Base-by-base conservation (phyloP, 805 yeast species). In the Priceomyces fermenticarens region DNA sequence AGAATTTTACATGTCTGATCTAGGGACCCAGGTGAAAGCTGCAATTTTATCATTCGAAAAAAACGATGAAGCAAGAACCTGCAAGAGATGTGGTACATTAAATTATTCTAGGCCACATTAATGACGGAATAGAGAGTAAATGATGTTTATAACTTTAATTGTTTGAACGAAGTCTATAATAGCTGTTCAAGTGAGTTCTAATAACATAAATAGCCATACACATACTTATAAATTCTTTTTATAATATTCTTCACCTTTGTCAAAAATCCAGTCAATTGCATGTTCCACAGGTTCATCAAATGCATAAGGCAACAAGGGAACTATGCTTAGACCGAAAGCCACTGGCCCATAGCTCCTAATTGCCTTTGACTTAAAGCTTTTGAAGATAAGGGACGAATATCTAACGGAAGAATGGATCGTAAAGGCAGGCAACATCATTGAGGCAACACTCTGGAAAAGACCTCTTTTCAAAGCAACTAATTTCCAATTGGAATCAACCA, bases 11-110 rank as follows among this genome's bases (percentile, higher is more conserved):
- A 85, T 91, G 62, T 60, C 67, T 6, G 96, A 90, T 65, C 70
- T 90, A 39, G 97, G 97, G 7, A 83, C 95, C 2, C 97, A 90
- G 62, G 90, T 90, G 40, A 89, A 88, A 61, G 83, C 73, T 5
- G 96, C 90, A 3, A 88, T 90, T 39, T 57, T 80, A 32, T 72
- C 68, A 11, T 89, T 87, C 58, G 95, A 87, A 47, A 68, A 57
- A 0, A 83, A 83, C 53, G 39, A 72, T 13, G 71, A 73, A 10
- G 78, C 78, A 34, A 77, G 95, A 57, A 87, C 89, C 4, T 89
- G 97, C 61, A 55, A 65, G 35, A 60, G 75, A 10, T 89, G 97
- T 60, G 90, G 91, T 2, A 79, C 87, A 0, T 62, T 81, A 46
- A 84, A 84, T 60, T 73, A 77, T 55, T 80, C 87, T n/a, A 77